phyloP scores from a whole-genome alignment of 1,284 basidiomycete genomes.

The Ustilago loliicola region DNA sequence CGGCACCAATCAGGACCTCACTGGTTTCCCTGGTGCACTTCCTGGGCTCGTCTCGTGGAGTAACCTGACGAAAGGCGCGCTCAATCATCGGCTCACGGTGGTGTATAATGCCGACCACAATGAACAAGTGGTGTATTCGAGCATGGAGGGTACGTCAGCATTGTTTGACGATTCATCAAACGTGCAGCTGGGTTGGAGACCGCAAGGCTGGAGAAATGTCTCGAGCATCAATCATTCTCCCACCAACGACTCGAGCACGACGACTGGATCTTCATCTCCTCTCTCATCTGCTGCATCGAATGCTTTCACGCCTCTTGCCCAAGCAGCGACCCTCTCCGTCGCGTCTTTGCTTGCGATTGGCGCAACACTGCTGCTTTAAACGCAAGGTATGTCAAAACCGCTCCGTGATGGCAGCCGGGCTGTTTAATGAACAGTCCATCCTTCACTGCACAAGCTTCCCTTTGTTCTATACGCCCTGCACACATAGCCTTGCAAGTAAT shows the following conservation, averaged over 20 bases:
- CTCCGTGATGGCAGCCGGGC: background rate
- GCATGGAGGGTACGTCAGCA: constrained; percentile 58
- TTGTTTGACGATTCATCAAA: constrained; percentile 55
- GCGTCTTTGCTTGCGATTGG: background rate
- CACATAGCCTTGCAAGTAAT: background rate
- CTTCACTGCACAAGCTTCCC: background rate
- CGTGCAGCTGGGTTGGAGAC: constrained; percentile 66
- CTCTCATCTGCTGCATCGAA: background rate
- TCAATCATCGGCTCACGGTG: constrained; percentile 57
- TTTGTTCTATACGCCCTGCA: background rate
- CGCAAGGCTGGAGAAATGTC: constrained; percentile 58
- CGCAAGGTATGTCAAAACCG: background rate
- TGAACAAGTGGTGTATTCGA: constrained; percentile 58
- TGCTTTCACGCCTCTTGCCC: background rate
- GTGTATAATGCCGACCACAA: constrained; percentile 62
- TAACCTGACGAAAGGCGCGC: constrained; percentile 35
- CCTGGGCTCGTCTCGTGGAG: constrained; percentile 48
- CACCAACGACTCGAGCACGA: constrained; percentile 2
- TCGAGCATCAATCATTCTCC: constrained; percentile 21
- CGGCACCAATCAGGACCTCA: constrained; percentile 58
- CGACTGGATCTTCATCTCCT: background rate
- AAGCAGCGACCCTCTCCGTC: background rate
- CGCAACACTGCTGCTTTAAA: background rate
- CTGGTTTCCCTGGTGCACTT: constrained; percentile 60
- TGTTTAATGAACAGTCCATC: background rate